Evolutionary conservation across 176 grass and related monocot species (phyloP).

Genomic region (Alopecurus myosuroides): DNA sequence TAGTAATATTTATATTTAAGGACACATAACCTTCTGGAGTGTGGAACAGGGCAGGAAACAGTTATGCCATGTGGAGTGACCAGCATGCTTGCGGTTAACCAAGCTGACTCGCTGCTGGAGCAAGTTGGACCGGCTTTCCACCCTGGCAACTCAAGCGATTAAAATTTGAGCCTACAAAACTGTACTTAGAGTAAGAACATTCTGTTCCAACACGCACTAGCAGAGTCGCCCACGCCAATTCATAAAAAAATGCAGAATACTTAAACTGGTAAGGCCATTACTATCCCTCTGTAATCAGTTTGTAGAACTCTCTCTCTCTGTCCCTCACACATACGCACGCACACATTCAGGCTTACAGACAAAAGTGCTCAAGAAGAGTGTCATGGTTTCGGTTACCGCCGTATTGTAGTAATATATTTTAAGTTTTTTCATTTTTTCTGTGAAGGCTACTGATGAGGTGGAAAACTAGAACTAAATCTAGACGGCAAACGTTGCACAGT

Average conservation of each 20-base stretch:
- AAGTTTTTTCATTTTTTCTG: conserved; percentile 12
- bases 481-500: conserved; percentile 1
- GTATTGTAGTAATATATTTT: neutral
- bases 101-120: conserved; percentile 14
- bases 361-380: neutral
- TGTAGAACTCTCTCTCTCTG: neutral
- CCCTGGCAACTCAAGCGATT: conserved; percentile 26
- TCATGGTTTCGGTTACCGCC: neutral
- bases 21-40: conserved; percentile 7
- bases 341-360: too few species aligned
- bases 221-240: conserved; percentile 31
- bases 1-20: conserved; percentile 16
- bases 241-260: conserved; percentile 3
- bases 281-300: neutral
- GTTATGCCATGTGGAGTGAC: conserved; percentile 13
- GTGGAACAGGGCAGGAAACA: neutral
- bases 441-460: neutral
- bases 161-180: conserved; percentile 26
- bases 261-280: conserved; percentile 14
- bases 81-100: neutral
- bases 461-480: neutral
- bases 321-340: neutral
- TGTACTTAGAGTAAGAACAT: conserved; percentile 17
- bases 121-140: conserved; percentile 32
- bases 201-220: neutral